Evolutionary conservation across 371 early-diverging fungal species (phyloP).

Genomic region (Mortierella sp.): DNA sequence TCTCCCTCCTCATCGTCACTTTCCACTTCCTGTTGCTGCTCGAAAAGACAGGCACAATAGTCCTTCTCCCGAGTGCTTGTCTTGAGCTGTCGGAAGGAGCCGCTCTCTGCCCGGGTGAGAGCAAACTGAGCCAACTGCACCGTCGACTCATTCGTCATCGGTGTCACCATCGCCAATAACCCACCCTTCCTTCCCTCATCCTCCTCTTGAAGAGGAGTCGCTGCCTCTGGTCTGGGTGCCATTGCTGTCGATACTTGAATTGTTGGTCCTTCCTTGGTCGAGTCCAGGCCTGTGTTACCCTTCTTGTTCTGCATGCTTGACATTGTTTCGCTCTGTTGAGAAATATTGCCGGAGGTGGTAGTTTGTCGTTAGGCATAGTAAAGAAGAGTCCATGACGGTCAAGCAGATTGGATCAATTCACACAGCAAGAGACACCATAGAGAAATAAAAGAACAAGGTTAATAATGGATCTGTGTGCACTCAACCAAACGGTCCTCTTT

Average conservation of each 20-base stretch:
- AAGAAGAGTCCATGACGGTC: neutral
- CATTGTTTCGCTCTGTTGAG: neutral
- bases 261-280: neutral
- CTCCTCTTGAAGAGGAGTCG: neutral
- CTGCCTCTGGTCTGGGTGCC: neutral
- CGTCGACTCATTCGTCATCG: neutral
- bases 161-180: neutral
- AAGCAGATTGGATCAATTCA: neutral
- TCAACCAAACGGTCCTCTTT: neutral
- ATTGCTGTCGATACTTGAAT: neutral
- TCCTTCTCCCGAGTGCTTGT: constrained; percentile 19
- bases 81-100: constrained; percentile 22
- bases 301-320: neutral
- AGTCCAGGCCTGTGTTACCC: neutral
- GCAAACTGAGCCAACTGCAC: neutral
- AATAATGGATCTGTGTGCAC: neutral
- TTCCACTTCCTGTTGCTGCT: neutral
- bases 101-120: constrained; percentile 16
- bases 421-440: neutral
- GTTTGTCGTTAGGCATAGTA: neutral
- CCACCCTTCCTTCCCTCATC: neutral
- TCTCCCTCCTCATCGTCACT: neutral
- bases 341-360: neutral
- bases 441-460: neutral
- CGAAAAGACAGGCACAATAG: constrained; percentile 16